These are phyloP conservation scores for Chloropicon primus DNA, from an alignment of 139 green algal genomes.

Conservation along the genomic window DNA sequence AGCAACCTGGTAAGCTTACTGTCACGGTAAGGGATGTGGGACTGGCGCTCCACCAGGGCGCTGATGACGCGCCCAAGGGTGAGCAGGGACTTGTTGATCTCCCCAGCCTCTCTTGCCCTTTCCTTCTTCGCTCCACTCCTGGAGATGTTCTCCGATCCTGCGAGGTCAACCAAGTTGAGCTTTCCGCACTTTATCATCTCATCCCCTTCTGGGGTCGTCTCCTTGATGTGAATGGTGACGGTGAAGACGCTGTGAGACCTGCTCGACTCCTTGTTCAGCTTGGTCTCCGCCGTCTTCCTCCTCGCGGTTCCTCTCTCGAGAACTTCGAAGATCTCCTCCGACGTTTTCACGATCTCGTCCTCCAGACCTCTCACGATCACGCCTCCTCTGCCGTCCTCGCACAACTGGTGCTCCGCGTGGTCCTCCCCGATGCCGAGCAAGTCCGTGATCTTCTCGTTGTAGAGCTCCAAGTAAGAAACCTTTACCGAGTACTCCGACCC, in stretches of 20 bases:
- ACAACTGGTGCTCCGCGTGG: slow-evolving; percentile 18
- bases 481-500: slow-evolving; percentile 52
- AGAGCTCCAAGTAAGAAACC: slow-evolving; percentile 90
- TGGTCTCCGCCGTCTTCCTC: slow-evolving; percentile 81
- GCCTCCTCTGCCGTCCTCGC: slow-evolving; percentile 37
- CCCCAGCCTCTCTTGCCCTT: slow-evolving; percentile 76
- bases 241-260: slow-evolving; percentile 83
- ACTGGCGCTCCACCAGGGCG: slow-evolving; percentile 52
- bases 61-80: slow-evolving; percentile 95
- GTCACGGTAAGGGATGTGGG: slow-evolving; percentile 69
- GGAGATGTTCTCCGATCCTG: slow-evolving; percentile 88
- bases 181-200: slow-evolving; percentile 96
- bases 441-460: slow-evolving; percentile 99
- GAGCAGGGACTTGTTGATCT: slow-evolving; percentile 94
- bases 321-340: slow-evolving; percentile 74
- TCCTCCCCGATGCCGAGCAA: slow-evolving; percentile 42
- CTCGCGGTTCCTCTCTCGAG: slow-evolving; percentile 77
- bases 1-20: slow-evolving; percentile 95
- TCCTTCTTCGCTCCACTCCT: slow-evolving; percentile 43
- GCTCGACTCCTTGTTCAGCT: slow-evolving; percentile 94
- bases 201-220: slow-evolving; percentile 69
- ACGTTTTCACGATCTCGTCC: slow-evolving; percentile 77
- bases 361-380: slow-evolving; percentile 82
- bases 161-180: slow-evolving; percentile 97
- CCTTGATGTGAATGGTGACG: slow-evolving; percentile 43